A percentile compares a stretch with the other conserved stretches of the same genome.
phyloP scores from a whole-genome alignment of 129 eudicot genomes.

The Kitagawia praeruptora region DNA sequence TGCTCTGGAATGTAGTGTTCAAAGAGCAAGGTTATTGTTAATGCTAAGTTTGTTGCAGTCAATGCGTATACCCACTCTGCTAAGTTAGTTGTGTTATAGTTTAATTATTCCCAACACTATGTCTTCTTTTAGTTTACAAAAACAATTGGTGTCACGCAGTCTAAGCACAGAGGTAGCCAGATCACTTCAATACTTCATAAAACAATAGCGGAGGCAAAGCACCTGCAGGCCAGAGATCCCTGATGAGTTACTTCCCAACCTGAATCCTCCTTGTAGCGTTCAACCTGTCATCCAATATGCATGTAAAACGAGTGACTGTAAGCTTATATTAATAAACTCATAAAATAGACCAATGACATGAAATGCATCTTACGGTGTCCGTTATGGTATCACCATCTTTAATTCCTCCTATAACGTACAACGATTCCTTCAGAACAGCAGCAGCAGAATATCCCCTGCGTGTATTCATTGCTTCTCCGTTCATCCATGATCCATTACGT shows the following conservation, averaged over 20 bases:
- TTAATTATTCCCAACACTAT: no score
- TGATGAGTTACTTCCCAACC: constrained; percentile 56
- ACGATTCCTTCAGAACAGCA: constrained; percentile 36
- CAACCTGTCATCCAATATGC: constrained; percentile 40
- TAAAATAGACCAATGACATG: neutral
- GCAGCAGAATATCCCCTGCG: constrained; percentile 61
- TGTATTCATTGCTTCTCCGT: constrained; percentile 60
- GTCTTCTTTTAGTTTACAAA: neutral
- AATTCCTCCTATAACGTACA: constrained; percentile 61
- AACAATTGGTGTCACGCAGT: neutral
- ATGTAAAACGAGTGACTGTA: neutral
- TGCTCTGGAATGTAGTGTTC: no score
- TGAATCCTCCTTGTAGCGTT: constrained; percentile 60
- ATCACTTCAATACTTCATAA: constrained; percentile 14
- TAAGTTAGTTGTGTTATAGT: no score
- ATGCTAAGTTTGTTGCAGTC: no score
- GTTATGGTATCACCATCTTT: constrained; percentile 28
- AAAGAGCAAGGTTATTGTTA: no score
- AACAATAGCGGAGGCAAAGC: constrained; percentile 58
- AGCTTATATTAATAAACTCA: neutral
- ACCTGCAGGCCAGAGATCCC: constrained; percentile 41
- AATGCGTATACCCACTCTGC: no score
- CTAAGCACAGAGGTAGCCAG: neutral
- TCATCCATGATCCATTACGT: constrained; percentile 58
- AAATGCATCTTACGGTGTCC: constrained; percentile 35